Evolutionary conservation across 2,329 filamentous ascomycete genomes (phyloP).

Genomic region (Plenodomus tracheiphilus): DNA sequence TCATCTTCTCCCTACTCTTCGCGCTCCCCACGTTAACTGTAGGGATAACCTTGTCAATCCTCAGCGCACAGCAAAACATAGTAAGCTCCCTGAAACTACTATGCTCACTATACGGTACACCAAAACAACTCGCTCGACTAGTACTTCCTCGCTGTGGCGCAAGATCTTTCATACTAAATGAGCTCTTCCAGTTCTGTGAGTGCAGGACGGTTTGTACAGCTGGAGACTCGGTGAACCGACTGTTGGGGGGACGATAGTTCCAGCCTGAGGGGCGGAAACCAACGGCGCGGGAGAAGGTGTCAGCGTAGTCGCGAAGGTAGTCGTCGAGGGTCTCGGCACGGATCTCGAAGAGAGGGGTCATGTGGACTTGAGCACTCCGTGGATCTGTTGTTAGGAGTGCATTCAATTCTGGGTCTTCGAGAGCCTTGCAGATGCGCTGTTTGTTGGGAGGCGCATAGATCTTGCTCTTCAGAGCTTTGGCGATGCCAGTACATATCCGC

Average conservation of each 20-base stretch:
- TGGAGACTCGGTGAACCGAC: slow-evolving; percentile 64
- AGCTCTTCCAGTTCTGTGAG: slow-evolving; percentile 72
- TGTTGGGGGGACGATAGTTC: slow-evolving; percentile 79
- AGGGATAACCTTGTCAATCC: slow-evolving; percentile 87
- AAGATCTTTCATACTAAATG: slow-evolving; percentile 73
- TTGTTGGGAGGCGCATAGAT: slow-evolving; percentile 87
- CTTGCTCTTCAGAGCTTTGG: slow-evolving; percentile 79
- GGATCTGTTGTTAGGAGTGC: slow-evolving; percentile 79
- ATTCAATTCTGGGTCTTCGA: slow-evolving; percentile 82
- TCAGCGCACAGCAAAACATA: slow-evolving; percentile 85
- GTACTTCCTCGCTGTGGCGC: slow-evolving; percentile 82
- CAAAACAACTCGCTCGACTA: slow-evolving; percentile 81
- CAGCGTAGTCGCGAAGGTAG: slow-evolving; percentile 78
- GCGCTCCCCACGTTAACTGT: slow-evolving; percentile 83
- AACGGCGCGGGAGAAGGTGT: slow-evolving; percentile 82
- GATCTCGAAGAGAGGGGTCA: slow-evolving; percentile 95
- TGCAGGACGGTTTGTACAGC: slow-evolving; percentile 67
- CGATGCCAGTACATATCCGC: slow-evolving; percentile 90
- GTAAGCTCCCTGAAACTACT: slow-evolving; percentile 92
- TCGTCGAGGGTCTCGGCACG: slow-evolving; percentile 87
- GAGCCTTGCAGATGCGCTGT: slow-evolving; percentile 78
- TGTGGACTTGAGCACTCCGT: slow-evolving; percentile 88
- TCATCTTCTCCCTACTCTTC: slow-evolving; percentile 67
- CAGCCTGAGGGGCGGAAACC: slow-evolving; percentile 93
- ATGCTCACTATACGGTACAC: slow-evolving; percentile 94